These are phyloP conservation scores for Colletotrichum destructivum DNA, from an alignment of 2,329 filamentous ascomycete genomes.

Conservation along the genomic window DNA sequence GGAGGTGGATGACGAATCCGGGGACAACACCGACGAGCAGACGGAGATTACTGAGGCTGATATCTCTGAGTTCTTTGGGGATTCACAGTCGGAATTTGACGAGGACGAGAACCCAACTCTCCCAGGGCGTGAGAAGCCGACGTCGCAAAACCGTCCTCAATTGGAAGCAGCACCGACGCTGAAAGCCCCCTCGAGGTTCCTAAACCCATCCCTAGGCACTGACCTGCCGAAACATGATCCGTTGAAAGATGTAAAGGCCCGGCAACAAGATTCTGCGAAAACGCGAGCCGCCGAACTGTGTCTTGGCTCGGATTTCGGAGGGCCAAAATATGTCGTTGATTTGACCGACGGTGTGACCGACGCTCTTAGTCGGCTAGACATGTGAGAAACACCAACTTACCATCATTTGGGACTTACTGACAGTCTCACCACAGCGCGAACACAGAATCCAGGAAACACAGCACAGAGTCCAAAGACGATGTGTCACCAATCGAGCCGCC, in stretches of 20 bases:
- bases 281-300: neutral
- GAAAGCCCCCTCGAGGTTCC: neutral
- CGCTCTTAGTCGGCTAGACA: conserved; percentile 27
- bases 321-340: conserved; percentile 3
- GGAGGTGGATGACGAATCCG: conserved; percentile 11
- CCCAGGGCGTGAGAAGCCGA: neutral
- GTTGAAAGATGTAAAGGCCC: neutral
- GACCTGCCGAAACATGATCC: neutral
- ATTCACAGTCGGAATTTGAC: conserved; percentile 28
- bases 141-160: neutral
- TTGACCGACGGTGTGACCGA: conserved; percentile 30
- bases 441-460: neutral
- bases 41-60: conserved; percentile 39
- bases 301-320: neutral
- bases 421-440: neutral
- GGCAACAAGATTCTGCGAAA: neutral
- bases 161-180: neutral
- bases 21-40: conserved; percentile 19
- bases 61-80: conserved; percentile 33
- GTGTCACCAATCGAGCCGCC: conserved; percentile 21
- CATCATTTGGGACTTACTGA: neutral
- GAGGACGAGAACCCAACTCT: neutral
- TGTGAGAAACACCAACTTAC: conserved; percentile 10
- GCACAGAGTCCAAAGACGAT: neutral
- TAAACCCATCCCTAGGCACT: neutral